Base-by-base conservation (phyloP, 2,329 filamentous ascomycete genomes). In the Fusarium floridanum region DNA sequence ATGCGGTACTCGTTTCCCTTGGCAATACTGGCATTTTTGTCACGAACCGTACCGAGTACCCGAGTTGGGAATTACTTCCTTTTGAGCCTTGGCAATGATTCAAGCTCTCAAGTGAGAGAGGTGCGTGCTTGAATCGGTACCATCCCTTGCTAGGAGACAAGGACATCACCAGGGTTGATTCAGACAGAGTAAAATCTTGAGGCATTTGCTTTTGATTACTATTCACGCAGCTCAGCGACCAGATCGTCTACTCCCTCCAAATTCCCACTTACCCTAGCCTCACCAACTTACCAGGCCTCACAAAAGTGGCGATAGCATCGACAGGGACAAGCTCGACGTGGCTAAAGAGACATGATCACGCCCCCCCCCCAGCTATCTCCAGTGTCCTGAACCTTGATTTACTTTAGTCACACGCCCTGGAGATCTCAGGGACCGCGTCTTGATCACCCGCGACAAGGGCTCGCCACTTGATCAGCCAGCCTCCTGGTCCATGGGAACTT, bases 311-410 rank as follows among this genome's bases (percentile, higher is more conserved):
- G 37, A 63, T 39, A 48, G 20, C 27, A 59, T 20, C 34, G 43
- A 29, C 48, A 57, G 50, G 20, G 50, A 63, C 39, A 68, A 34
- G 36, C 56, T 70, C 22, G 17, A n/a, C 37, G 43, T 62, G 66
- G 43, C 60, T 50, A n/a, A 55, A 17, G 56, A 32, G 45, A 22
- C 57, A 53, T n/a, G 20, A 9, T 7, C 67, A 71, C 61, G 6
- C 69, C 70, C 27, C 27, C 27, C 63, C 59, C 68, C 32, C 61
- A 61, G 64, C 61, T 60, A 55, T 68, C 57, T 56, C 39, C 56
- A 60, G 57, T 43, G 53, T 32, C 48, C 27, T 34, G 12, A 70
- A 75, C 66, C 67, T 32, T 71, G 55, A 53, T 55, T 60, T 37
- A 22, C 39, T 29, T 41, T 55, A 59, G 8, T n/a, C 9, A 39